A percentile compares a stretch with the other conserved stretches of the same genome.
Conservation (phyloP, 768 basidiomycete species). For the Boletus subcaerulescens region DNA sequence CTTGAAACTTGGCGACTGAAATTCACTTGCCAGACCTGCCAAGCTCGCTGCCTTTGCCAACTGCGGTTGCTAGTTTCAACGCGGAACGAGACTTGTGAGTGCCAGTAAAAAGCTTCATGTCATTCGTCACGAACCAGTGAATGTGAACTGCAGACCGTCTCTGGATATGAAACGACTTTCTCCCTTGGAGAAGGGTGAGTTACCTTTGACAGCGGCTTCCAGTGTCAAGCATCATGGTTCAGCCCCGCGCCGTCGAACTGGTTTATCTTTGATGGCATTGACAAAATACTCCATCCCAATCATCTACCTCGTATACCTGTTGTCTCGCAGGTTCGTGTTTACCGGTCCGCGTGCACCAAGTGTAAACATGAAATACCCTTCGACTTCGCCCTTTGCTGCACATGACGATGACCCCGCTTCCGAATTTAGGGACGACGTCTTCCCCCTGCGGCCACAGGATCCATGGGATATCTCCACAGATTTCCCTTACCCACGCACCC, state of each 20-base stretch:
- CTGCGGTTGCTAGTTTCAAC: too few species aligned
- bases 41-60: too few species aligned
- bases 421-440: slow-evolving; percentile 52
- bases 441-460: slow-evolving; percentile 54
- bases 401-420: slow-evolving; percentile 35
- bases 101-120: not conserved
- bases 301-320: slow-evolving; percentile 18
- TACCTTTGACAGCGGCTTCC: slow-evolving; percentile 12
- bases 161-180: slow-evolving; percentile 8
- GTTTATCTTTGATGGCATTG: slow-evolving; percentile 4
- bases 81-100: not conserved
- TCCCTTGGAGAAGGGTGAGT: slow-evolving; percentile 17
- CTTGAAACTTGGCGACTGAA: too few species aligned
- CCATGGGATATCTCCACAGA: slow-evolving; percentile 77
- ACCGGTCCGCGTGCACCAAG: not conserved
- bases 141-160: slow-evolving; percentile 9
- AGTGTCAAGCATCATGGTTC: not conserved
- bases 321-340: slow-evolving; percentile 11
- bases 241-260: not conserved
- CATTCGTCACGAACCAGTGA: not conserved
- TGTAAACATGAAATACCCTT: not conserved
- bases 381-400: slow-evolving; percentile 3
- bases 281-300: slow-evolving; percentile 19
- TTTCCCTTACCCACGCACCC: slow-evolving; percentile 61
- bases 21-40: too few species aligned